Evolutionary conservation across 2,329 filamentous ascomycete species (phyloP).

Genomic region (Hymenoscyphus infarciens): DNA sequence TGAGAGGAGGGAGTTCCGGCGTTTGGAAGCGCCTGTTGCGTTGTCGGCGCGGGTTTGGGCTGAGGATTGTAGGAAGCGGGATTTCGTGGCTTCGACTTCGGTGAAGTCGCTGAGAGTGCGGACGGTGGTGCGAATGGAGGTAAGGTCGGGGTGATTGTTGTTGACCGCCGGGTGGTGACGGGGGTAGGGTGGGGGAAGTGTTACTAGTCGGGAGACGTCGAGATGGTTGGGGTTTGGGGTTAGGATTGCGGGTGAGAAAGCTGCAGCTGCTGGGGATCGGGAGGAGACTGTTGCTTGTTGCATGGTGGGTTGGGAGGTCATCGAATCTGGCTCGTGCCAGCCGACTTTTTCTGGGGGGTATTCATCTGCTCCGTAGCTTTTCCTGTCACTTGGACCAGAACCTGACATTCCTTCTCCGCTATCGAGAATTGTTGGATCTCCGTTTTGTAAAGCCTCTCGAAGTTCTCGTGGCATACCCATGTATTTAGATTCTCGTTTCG

Average conservation of each 20-base stretch:
- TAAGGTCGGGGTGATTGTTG: conserved; percentile 90
- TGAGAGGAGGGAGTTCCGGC: conserved; percentile 61
- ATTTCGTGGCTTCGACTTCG: conserved; percentile 67
- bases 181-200: conserved; percentile 88
- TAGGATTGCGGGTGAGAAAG: conserved; percentile 38
- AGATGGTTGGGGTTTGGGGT: conserved; percentile 55
- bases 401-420: conserved; percentile 24
- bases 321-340: conserved; percentile 40
- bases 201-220: conserved; percentile 89
- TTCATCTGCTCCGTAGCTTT: conserved; percentile 41
- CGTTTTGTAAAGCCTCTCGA: conserved; percentile 62
- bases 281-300: conserved; percentile 18
- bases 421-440: conserved; percentile 21
- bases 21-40: conserved; percentile 45
- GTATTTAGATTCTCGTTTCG: conserved; percentile 90
- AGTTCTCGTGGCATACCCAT: conserved; percentile 85
- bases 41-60: conserved; percentile 57
- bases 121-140: conserved; percentile 69
- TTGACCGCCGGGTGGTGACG: conserved; percentile 94
- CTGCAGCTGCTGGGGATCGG: conserved; percentile 27
- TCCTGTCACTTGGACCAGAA: conserved; percentile 34
- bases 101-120: conserved; percentile 69
- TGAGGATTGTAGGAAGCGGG: conserved; percentile 54
- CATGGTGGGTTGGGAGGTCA: conserved; percentile 28
- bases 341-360: conserved; percentile 65